These are phyloP conservation scores for Solanum pinnatisectum DNA, from an alignment of 257 asterid species.

Conservation along the genomic window DNA sequence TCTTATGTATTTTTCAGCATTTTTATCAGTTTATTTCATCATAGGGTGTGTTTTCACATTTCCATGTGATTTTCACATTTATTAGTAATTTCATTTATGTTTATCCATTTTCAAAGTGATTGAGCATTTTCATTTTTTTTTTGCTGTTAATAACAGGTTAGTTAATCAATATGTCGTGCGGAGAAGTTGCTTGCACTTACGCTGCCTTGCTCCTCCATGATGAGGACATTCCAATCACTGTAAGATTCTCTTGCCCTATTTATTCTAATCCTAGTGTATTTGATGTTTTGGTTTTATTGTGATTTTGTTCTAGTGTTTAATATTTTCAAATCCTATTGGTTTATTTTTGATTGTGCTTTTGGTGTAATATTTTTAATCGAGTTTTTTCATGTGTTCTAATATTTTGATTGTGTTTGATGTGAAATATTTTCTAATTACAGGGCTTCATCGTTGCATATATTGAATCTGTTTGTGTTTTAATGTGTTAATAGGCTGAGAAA, in stretches of 20 bases:
- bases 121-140: background rate
- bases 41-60: background rate
- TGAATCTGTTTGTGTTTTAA: background rate
- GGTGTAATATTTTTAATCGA: background rate
- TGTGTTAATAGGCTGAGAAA: conserved; percentile 48
- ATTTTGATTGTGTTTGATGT: background rate
- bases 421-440: background rate
- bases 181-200: conserved; percentile 1
- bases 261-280: background rate
- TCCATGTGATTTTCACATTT: background rate
- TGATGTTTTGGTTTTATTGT: background rate
- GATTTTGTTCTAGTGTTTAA: background rate
- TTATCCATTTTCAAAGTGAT: background rate
- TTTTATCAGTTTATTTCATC: background rate
- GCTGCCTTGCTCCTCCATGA: background rate
- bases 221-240: background rate
- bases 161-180: background rate
- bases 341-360: background rate
- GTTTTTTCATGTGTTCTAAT: background rate
- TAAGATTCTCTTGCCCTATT: background rate
- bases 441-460: background rate
- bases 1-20: background rate
- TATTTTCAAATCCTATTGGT: background rate
- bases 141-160: background rate
- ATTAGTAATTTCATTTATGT: background rate